phyloP scores from a whole-genome alignment of 1,139 yeast species.

The Yamadazyma trypodendri region DNA sequence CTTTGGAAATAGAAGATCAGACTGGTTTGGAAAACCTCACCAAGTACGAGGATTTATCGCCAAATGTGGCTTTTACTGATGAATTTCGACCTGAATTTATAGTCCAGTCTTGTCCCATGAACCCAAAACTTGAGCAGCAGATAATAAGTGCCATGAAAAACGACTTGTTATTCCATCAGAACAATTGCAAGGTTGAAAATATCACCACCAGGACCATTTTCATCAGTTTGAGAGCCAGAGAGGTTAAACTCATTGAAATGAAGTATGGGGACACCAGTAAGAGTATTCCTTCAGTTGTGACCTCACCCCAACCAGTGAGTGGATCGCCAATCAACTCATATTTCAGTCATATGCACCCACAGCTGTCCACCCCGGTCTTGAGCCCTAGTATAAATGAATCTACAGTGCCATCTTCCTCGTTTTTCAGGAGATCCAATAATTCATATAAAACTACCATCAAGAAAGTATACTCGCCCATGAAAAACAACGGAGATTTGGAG shows the following conservation, averaged over 20 bases:
- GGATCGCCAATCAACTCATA: slow-evolving; percentile 9
- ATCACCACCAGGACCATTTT: slow-evolving; percentile 39
- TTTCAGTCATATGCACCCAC: slow-evolving; percentile 6
- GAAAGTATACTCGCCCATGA: slow-evolving; percentile 36
- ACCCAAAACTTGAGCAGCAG: slow-evolving; percentile 52
- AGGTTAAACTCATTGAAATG: slow-evolving; percentile 53
- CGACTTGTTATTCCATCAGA: slow-evolving; percentile 48
- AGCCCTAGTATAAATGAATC: neutral
- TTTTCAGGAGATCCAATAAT: slow-evolving; percentile 12
- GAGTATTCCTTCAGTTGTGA: neutral
- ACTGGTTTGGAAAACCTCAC: slow-evolving; percentile 10
- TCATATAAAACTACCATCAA: slow-evolving; percentile 37
- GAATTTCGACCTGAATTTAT: slow-evolving; percentile 54
- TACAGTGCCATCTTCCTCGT: slow-evolving; percentile 2
- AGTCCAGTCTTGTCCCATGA: slow-evolving; percentile 49
- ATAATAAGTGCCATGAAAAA: slow-evolving; percentile 54
- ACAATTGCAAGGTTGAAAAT: slow-evolving; percentile 31
- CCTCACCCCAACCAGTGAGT: slow-evolving; percentile 7
- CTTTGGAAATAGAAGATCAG: slow-evolving; percentile 6
- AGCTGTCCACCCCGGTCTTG: neutral
- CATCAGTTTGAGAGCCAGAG: slow-evolving; percentile 55
- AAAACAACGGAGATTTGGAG: slow-evolving; percentile 33
- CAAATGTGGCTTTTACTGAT: slow-evolving; percentile 50
- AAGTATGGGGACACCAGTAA: slow-evolving; percentile 17
- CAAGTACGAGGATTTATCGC: slow-evolving; percentile 27